Evolutionary conservation across 1,284 basidiomycete genomes (phyloP).

Genomic region (Naganishia sp.): DNA sequence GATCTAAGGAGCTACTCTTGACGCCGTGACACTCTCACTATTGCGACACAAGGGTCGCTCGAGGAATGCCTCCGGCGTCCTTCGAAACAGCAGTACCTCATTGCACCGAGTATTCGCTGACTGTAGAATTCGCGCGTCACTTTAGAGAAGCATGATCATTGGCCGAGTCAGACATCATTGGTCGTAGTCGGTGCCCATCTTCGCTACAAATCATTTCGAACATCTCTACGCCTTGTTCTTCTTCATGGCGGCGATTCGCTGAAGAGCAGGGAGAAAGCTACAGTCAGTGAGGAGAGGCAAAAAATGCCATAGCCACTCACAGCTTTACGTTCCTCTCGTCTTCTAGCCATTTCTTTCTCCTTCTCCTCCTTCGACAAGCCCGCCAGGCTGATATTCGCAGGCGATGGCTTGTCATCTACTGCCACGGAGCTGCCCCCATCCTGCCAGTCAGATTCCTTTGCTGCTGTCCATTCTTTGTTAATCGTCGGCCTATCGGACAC

Average conservation of each 20-base stretch:
- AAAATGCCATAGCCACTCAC: slow-evolving; percentile 37
- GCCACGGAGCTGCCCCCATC: slow-evolving; percentile 37
- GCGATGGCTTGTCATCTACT: slow-evolving; percentile 40
- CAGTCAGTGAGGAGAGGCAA: background rate
- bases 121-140: too few species aligned
- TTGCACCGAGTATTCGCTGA: too few species aligned
- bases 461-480: slow-evolving; percentile 24
- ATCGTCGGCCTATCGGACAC: slow-evolving; percentile 23
- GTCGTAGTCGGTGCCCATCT: too few species aligned
- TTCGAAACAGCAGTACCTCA: too few species aligned
- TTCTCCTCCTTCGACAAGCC: slow-evolving; percentile 80
- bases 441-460: slow-evolving; percentile 37
- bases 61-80: too few species aligned
- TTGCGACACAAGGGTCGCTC: too few species aligned
- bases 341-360: slow-evolving; percentile 79
- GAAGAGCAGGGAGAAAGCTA: background rate
- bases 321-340: slow-evolving; percentile 79
- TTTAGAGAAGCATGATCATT: too few species aligned
- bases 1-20: too few species aligned
- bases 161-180: too few species aligned
- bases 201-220: too few species aligned
- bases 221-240: slow-evolving; percentile 42
- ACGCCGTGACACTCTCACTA: too few species aligned
- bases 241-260: slow-evolving; percentile 54
- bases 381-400: slow-evolving; percentile 43